Base-by-base conservation (phyloP, 148 eudicot genomes). In the Rhododendron simsii region DNA sequence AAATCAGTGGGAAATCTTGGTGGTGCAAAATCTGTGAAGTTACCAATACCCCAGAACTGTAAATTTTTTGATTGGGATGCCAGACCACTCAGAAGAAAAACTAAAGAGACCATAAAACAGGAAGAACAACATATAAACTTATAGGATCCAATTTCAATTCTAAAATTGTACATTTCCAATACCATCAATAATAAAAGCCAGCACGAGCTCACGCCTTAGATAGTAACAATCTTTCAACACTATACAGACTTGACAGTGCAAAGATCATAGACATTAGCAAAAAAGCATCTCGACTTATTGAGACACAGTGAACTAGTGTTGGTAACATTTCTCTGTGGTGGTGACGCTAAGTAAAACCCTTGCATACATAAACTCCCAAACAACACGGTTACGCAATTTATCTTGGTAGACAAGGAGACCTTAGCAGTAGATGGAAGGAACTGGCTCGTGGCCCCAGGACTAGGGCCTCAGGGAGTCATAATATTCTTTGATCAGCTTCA, bases 251-350 rank as follows among this genome's bases (percentile, higher is more conserved):
- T 44, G 45, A 82, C 73, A 61, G 77, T 65, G 41, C 47, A 67
- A 73, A 41, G 16, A 61, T 78, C 37, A 28, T 28, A 3, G 37
- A 41, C 76, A 80, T 81, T 23, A 16, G 3, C 81, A 35, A 73
- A 16, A 15, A 55, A 76, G 69, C 81, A 59, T 87, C 74, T 41
- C 3, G n/a, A 83, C 53, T 21, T 23, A 28, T 69, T 87, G 88
- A 90, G 75, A 88, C 65, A 69, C 81, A 33, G 82, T 83, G 87
- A 88, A 86, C 83, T 78, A 61, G 86, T 81, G 84, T 81, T 88
- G 84, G 86, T 80, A 76, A 50, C 45, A 81, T 51, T 44, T 65
- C 47, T 35, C 26, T 20, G 35, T 4, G 39, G 44, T 14, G 21
- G 18, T 75, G 37, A 82, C 16, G 4, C 67, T 39, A 10, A 51